phyloP scores from a whole-genome alignment of 768 basidiomycete genomes.

The Terana coerulea region DNA sequence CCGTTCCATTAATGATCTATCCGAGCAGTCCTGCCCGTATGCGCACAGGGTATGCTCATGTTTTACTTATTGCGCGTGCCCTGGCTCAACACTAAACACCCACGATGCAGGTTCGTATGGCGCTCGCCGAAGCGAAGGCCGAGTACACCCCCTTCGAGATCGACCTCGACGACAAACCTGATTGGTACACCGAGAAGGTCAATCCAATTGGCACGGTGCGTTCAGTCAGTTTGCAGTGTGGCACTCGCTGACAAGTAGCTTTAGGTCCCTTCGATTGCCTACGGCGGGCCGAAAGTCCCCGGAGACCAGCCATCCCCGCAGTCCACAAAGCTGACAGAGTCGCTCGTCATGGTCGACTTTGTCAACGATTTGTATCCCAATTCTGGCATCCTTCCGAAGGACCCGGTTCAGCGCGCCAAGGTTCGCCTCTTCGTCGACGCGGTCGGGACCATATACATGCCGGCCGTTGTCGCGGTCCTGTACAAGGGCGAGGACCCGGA shows the following conservation, averaged over 20 bases:
- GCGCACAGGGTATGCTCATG: slow-evolving; percentile 61
- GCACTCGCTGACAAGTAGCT: too few species aligned
- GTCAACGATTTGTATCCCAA: slow-evolving; percentile 55
- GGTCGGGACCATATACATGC: slow-evolving; percentile 41
- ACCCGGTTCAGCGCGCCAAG: slow-evolving; percentile 53
- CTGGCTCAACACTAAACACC: too few species aligned
- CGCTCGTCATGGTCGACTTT: slow-evolving; percentile 63
- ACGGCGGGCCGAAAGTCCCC: too few species aligned
- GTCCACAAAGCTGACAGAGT: slow-evolving; percentile 60
- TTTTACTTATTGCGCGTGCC: too few species aligned
- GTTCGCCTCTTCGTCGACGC: slow-evolving; percentile 63
- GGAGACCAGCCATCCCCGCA: slow-evolving; percentile 56
- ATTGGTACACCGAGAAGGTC: slow-evolving; percentile 62
- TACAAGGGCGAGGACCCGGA: slow-evolving; percentile 34
- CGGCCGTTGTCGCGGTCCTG: slow-evolving; percentile 36
- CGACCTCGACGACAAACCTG: slow-evolving; percentile 62
- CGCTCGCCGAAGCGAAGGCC: slow-evolving; percentile 52
- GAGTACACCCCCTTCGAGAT: slow-evolving; percentile 51
- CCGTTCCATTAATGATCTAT: too few species aligned
- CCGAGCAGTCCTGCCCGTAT: slow-evolving; percentile 50
- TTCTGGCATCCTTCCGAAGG: slow-evolving; percentile 46
- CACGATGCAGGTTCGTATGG: slow-evolving; percentile 63
- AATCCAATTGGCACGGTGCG: slow-evolving; percentile 71
- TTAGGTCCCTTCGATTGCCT: too few species aligned
- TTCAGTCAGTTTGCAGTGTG: too few species aligned